These are phyloP conservation scores for Chrysoporthe deuterocubensis DNA, from an alignment of 2,329 filamentous ascomycete species.

Conservation along the genomic window DNA sequence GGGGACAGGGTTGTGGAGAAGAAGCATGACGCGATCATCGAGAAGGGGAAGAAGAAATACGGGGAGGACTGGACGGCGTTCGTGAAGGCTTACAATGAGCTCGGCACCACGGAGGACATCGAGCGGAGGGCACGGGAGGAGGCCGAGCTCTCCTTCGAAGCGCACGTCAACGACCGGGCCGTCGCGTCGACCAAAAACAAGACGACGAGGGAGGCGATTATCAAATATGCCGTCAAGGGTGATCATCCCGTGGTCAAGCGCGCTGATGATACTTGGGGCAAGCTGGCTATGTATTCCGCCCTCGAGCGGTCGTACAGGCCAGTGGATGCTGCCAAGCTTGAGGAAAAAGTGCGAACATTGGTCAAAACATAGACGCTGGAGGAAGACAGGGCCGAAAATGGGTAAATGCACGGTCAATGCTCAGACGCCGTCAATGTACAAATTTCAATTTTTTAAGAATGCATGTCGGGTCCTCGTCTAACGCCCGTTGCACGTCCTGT, in stretches of 20 bases:
- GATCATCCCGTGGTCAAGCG: constrained; percentile 41
- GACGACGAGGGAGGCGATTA: constrained; percentile 39
- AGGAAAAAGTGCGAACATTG: constrained; percentile 36
- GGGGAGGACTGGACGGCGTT: constrained; percentile 23
- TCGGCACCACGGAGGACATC: neutral
- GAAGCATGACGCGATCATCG: constrained; percentile 41
- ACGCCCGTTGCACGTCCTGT: neutral
- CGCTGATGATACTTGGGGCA: constrained; percentile 35
- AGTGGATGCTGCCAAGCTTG: constrained; percentile 34
- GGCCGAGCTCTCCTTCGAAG: neutral
- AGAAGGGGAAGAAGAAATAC: constrained; percentile 27
- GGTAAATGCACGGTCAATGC: neutral
- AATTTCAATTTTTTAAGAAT: constrained; percentile 9
- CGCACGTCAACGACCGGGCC: neutral
- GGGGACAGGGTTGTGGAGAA: constrained; percentile 25
- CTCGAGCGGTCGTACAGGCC: constrained; percentile 40
- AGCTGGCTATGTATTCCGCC: constrained; percentile 42
- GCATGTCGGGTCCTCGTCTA: neutral
- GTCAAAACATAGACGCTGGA: constrained; percentile 15
- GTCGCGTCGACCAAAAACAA: constrained; percentile 29
- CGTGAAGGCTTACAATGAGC: constrained; percentile 13
- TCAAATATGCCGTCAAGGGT: constrained; percentile 45
- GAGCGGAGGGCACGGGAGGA: neutral
- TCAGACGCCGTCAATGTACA: constrained; percentile 17
- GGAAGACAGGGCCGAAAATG: neutral